Percentiles rank a stretch among this genome's conserved stretches.
phyloP scores from a whole-genome alignment of 805 yeast species.

The Clavispora carvajalis region DNA sequence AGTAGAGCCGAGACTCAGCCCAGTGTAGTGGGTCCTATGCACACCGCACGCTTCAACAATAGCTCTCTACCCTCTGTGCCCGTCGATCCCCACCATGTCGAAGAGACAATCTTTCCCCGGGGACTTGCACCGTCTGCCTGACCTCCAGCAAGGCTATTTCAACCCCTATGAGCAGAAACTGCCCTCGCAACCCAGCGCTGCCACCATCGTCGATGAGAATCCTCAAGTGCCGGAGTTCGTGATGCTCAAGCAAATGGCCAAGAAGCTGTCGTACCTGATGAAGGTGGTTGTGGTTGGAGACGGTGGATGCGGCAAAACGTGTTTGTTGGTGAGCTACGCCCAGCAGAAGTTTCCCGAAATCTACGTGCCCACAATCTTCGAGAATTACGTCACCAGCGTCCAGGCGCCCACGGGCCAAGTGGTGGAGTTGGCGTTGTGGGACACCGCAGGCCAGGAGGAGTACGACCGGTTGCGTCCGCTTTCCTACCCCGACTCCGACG shows the following conservation, averaged over 20 bases:
- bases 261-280: slow-evolving; percentile 22
- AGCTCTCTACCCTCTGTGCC: background rate
- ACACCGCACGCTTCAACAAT: background rate
- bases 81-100: slow-evolving; percentile 5
- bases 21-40: background rate
- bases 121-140: slow-evolving; percentile 9
- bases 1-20: background rate
- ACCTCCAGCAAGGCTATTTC: slow-evolving; percentile 11
- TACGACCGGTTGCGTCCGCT: slow-evolving; percentile 76
- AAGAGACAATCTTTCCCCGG: slow-evolving; percentile 2
- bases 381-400: slow-evolving; percentile 63
- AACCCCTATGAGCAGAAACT: slow-evolving; percentile 15
- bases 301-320: slow-evolving; percentile 89
- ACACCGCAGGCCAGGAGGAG: slow-evolving; percentile 88
- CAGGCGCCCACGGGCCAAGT: slow-evolving; percentile 76
- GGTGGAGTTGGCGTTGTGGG: slow-evolving; percentile 77
- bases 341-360: slow-evolving; percentile 65
- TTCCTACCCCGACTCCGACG: slow-evolving; percentile 73
- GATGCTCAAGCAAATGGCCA: slow-evolving; percentile 20
- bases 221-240: slow-evolving; percentile 33
- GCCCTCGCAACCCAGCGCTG: slow-evolving; percentile 8
- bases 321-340: slow-evolving; percentile 62
- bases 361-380: slow-evolving; percentile 81
- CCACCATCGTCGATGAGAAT: slow-evolving; percentile 31
- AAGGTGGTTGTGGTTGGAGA: slow-evolving; percentile 84